Evolutionary conservation across 192 early-diverging fungal species (phyloP).

Genomic region (Rhizophagus prolifer): DNA sequence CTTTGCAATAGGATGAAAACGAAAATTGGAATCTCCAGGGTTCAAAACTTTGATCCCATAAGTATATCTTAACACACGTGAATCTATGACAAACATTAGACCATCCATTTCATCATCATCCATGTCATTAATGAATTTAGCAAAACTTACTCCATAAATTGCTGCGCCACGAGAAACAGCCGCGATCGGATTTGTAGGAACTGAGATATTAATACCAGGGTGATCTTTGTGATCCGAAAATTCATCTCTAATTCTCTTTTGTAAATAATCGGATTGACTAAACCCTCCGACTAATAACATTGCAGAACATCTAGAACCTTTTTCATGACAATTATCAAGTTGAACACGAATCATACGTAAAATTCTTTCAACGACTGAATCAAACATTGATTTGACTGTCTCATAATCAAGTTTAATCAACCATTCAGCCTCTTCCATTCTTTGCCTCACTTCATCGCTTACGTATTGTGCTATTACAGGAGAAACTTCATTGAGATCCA

Average conservation of each 20-base stretch:
- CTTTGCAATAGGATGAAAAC: background rate
- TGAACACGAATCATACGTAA: background rate
- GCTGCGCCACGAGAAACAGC: constrained; percentile 49
- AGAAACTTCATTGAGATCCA: background rate
- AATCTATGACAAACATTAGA: constrained; percentile 21
- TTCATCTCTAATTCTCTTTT: background rate
- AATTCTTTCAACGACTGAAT: background rate
- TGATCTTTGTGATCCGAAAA: constrained; percentile 30
- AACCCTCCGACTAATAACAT: background rate
- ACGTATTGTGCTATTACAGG: background rate
- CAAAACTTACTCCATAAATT: background rate
- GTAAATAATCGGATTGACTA: background rate
- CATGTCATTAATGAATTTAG: constrained; percentile 33
- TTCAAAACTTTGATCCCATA: background rate
- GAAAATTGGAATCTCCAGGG: background rate
- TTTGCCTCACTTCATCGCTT: background rate
- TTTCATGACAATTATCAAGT: background rate
- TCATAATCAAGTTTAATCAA: background rate
- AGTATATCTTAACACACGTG: background rate
- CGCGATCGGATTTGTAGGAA: constrained; percentile 47
- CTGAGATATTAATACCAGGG: background rate
- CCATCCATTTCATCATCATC: constrained; percentile 39
- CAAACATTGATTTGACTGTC: background rate
- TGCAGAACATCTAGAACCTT: background rate
- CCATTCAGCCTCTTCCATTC: background rate